phyloP scores from a whole-genome alignment of 179 eudicot species.

The Beta corolliflora region DNA sequence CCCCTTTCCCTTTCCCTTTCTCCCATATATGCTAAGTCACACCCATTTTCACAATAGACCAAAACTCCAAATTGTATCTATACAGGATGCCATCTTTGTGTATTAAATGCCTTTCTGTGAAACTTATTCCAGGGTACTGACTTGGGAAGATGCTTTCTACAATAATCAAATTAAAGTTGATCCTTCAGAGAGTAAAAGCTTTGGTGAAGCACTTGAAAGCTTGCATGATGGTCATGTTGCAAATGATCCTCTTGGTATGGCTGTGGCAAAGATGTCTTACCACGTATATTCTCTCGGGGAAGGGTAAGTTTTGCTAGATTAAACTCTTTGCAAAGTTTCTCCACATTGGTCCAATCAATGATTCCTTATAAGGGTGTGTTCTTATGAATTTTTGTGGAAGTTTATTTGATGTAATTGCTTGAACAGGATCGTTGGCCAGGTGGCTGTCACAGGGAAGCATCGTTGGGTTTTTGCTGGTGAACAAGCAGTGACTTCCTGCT shows the following conservation, averaged over 20 bases:
- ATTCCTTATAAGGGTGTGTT: neutral
- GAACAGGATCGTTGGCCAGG: conserved; percentile 77
- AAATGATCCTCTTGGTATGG: conserved; percentile 69
- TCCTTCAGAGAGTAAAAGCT: conserved; percentile 40
- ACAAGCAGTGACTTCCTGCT: conserved; percentile 35
- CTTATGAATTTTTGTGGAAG: too few relatives aligned
- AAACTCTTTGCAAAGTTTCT: neutral
- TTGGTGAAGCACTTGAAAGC: conserved; percentile 33
- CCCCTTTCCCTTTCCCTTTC: too few relatives aligned
- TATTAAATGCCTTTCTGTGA: conserved; percentile 2
- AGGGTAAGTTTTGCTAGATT: conserved; percentile 55
- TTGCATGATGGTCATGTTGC: conserved; percentile 46
- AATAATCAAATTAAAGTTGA: conserved; percentile 42
- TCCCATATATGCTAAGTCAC: too few relatives aligned
- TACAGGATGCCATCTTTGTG: conserved; percentile 5
- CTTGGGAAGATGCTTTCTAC: conserved; percentile 87
- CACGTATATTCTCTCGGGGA: conserved; percentile 83
- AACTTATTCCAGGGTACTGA: conserved; percentile 58
- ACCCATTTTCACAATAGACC: neutral
- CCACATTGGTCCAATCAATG: neutral
- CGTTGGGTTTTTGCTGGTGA: conserved; percentile 63
- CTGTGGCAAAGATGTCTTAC: conserved; percentile 82
- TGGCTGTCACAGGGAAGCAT: conserved; percentile 87
- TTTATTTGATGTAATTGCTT: conserved; percentile 6
- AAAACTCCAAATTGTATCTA: neutral